Evolutionary conservation across 164 flowering plant genomes (phyloP), one percentile per base, ranked within the genome.

Genomic region (Stephania japonica): DNA sequence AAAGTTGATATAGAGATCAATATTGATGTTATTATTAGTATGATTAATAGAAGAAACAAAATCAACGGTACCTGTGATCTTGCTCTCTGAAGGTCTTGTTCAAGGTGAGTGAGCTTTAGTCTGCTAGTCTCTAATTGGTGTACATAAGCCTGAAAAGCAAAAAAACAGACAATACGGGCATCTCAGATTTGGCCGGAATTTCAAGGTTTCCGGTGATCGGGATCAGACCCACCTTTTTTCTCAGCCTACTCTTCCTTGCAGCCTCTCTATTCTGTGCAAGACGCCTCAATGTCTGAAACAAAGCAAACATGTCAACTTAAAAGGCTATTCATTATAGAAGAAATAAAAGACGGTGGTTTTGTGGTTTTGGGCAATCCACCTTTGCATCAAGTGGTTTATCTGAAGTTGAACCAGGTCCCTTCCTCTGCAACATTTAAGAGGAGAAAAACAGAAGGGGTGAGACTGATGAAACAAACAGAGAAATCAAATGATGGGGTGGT

Each of bases 221-320:
- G 59, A 68, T 25, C 68, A 32, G 71, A 72, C 59, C 70, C 32
- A 94, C 99, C 93, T 95, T 95, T 76, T 95, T 95, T 71, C 98
- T 86, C 3, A 93, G 88, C 44, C 99, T 81, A 83, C 99, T 93
- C 79, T 95, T 95, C 72, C 84, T 89, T 72, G 99, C 99, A 72
- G 99, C 99, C 80, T 95, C 99, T 84, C 99, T 88, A 80, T 95
- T 95, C 80, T 95, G 99, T 61, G 99, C 98, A 73, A 95, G 83
- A 50, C 99, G 91, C 80, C 98, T 87, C 84, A 89, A 56, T 75
- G 98, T 93, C 99, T 95, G 88, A 75, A 78, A 70, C 73, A 59
- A 56, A 53, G 8, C 14, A 68, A 6, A 10, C 24, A 23, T 18
- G 4, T 56, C n/a, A 12, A 13, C 62, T 56, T 4, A 56, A 14